phyloP scores from a whole-genome alignment of 1,284 basidiomycete genomes.

The Porogramme epimiltina region DNA sequence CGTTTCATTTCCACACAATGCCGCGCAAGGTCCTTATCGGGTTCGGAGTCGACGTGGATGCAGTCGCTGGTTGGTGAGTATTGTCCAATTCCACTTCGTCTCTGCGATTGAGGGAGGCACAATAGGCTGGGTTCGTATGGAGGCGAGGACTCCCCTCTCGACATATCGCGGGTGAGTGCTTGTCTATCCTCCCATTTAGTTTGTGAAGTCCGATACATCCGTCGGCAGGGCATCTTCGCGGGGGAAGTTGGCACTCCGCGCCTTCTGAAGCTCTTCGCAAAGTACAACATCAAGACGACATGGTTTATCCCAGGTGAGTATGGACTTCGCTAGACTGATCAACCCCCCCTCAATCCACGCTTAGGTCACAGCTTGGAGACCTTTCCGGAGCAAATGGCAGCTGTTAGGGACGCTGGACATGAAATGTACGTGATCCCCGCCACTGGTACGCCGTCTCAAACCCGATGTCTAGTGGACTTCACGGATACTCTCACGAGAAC shows the following conservation, averaged over 20 bases:
- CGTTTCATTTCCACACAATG: conserved; percentile 18
- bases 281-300: conserved; percentile 66
- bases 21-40: conserved; percentile 33
- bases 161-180: conserved; percentile 56
- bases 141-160: conserved; percentile 64
- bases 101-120: too few species aligned
- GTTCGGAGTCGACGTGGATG: conserved; percentile 38
- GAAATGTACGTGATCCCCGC: conserved; percentile 48
- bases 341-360: too few species aligned
- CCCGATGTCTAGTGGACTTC: conserved; percentile 51
- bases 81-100: background rate
- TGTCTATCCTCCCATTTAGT: conserved; percentile 1
- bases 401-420: conserved; percentile 69
- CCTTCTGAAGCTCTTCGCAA: conserved; percentile 72
- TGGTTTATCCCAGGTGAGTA: conserved; percentile 80
- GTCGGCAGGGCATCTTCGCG: conserved; percentile 61
- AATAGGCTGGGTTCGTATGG: conserved; percentile 72
- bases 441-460: background rate
- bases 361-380: conserved; percentile 72
- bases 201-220: background rate
- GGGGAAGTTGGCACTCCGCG: conserved; percentile 74
- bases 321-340: too few species aligned
- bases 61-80: conserved; percentile 34
- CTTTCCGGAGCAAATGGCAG: conserved; percentile 66
- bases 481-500: conserved; percentile 81